phyloP scores from a whole-genome alignment of 768 basidiomycete species.

The Mycena epipterygia region DNA sequence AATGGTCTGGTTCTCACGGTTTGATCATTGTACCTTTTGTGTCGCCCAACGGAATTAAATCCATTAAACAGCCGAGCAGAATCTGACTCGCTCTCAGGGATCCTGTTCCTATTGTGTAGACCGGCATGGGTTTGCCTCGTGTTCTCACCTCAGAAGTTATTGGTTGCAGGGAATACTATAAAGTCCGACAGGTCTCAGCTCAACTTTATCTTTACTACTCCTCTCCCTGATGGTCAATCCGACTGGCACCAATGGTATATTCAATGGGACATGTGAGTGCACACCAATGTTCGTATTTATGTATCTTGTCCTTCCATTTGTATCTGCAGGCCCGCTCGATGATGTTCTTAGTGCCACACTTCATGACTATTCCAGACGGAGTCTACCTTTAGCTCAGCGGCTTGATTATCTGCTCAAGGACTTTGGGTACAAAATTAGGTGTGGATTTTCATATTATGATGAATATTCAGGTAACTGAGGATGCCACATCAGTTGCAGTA shows the following conservation, averaged over 20 bases:
- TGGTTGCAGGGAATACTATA: not conserved
- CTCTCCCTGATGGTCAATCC: constrained; percentile 2
- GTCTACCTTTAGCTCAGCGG: not conserved
- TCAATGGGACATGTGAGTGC: constrained; percentile 15
- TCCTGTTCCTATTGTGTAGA: too few relatives aligned
- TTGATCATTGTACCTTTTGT: too few relatives aligned
- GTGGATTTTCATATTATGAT: not conserved
- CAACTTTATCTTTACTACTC: not conserved
- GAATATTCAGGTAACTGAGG: too few relatives aligned
- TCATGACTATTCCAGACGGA: constrained; percentile 7
- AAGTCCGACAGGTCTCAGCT: not conserved
- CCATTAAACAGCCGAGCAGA: too few relatives aligned
- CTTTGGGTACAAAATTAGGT: constrained; percentile 17
- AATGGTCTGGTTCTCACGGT: too few relatives aligned
- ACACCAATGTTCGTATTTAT: not conserved
- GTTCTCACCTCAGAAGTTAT: not conserved
- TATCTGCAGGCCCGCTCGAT: constrained; percentile 17
- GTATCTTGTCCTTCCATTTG: too few relatives aligned
- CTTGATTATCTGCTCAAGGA: constrained; percentile 17
- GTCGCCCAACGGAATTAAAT: too few relatives aligned
- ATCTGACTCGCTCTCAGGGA: too few relatives aligned
- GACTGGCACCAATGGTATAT: constrained; percentile 1
- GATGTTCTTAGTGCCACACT: not conserved
- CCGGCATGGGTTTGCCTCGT: too few relatives aligned
- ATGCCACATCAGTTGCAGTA: too few relatives aligned